Conservation (phyloP, 1,284 basidiomycete genomes). For the Paramarasmius palmivorus region DNA sequence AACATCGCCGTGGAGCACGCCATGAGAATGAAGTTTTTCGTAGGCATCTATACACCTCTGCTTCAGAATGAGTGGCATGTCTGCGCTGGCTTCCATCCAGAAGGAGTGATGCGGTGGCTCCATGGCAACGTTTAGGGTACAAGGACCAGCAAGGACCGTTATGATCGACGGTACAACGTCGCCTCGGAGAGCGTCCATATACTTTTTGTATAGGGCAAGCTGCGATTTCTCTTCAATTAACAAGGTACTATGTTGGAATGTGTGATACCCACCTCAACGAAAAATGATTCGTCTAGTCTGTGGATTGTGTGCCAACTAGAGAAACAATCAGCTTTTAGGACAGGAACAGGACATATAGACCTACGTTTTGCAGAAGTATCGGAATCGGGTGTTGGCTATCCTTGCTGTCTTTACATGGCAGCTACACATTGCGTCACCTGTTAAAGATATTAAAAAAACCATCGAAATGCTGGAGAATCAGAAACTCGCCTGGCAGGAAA, state of each 20-base stretch:
- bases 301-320: slow-evolving; percentile 38
- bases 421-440: slow-evolving; percentile 42
- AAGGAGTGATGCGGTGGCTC: slow-evolving; percentile 53
- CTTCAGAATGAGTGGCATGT: slow-evolving; percentile 53
- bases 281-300: slow-evolving; percentile 39
- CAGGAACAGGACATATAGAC: slow-evolving; percentile 15
- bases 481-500: slow-evolving; percentile 10
- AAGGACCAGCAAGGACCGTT: slow-evolving; percentile 42
- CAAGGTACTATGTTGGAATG: slow-evolving; percentile 19
- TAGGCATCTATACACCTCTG: slow-evolving; percentile 48
- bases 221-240: slow-evolving; percentile 17
- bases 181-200: slow-evolving; percentile 55
- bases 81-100: slow-evolving; percentile 55
- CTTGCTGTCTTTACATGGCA: slow-evolving; percentile 39
- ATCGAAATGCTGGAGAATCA: slow-evolving; percentile 3
- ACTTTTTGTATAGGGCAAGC: slow-evolving; percentile 42
- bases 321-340: neutral
- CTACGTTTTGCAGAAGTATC: slow-evolving; percentile 50
- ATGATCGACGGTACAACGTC: slow-evolving; percentile 53
- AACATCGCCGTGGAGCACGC: slow-evolving; percentile 51
- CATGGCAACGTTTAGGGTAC: slow-evolving; percentile 46
- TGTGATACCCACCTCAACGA: slow-evolving; percentile 35
- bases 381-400: slow-evolving; percentile 34
- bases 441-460: neutral
- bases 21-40: slow-evolving; percentile 46